Evolutionary conservation across 176 grass and related monocot species (phyloP), one percentile per base, ranked within the genome.

Genomic region (Chloris gayana): DNA sequence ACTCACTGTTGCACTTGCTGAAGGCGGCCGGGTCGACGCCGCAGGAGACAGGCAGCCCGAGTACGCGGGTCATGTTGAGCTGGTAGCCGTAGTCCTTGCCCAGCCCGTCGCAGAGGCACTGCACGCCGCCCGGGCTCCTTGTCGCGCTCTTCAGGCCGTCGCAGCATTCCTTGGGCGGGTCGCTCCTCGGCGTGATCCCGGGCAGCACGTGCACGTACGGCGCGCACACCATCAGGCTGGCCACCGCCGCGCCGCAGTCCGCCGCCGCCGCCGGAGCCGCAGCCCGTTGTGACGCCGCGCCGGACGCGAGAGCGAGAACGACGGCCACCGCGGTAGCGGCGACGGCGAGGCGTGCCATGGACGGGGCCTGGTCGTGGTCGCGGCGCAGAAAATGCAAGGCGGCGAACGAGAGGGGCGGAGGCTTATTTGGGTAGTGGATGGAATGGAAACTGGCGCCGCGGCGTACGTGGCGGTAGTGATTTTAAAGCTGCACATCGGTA

Each of bases 61-160:
- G 75, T 77, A 87, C 87, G 61, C 87, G 86, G 75, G 90, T 75
- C 42, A 88, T 13, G 86, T 96, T 85, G 56, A 92, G 3, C 14
- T 17, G 19, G 19, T 79, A 7, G 83, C 61, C 68, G 37, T 56
- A 33, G 59, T 75, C 25, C 69, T 74, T 25, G 73, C 42, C 46
- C 59, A 88, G 61, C 4, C 47, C 82, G 24, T 22, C 5, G 46
- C 83, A 91, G 77, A 92, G 87, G 84, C 93, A 96, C 51, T 50
- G 2, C 29, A 87, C 69, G 75, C 70, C 41, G 70, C 37, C 90
- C 0, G 80, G 83, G 39, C 51, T 88, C 59, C 8, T 79, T 2
- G 62, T 29, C 3, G 73, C 74, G 79, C 18, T 4, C 83, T 89
- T 92, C 53, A 89, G 63, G 60, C 90, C 74, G 44, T 35, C 11